Base-by-base conservation (phyloP, 331 rosid genomes). In the Stylosanthes scabra region DNA sequence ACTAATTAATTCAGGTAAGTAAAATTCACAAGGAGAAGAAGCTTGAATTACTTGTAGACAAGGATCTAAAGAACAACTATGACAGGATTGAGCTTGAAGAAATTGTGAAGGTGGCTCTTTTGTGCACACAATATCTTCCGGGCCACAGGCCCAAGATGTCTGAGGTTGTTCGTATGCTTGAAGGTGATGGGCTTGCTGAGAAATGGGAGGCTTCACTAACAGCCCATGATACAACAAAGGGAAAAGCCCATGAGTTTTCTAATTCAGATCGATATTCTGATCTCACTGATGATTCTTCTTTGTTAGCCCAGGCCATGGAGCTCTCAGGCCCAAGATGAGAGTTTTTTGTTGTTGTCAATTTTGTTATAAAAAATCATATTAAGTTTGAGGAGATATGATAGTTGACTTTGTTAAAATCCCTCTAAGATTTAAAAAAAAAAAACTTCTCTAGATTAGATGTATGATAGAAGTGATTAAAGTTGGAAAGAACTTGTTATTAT, bases 161-260 rank as follows among this genome's bases (percentile, higher is more conserved):
- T 9, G 98, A 94, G 83, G 97, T 94, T 14, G 91, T 94, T 4
- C 79, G 90, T 52, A 94, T 94, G 98, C 98, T 94, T 44, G 97
- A 94, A 89, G 98, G 98, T 50, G 98, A 94, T 63, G 98, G 98
- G 10, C 86, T 94, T 4, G 96, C 91, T 6, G 95, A 89, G 37
- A 83, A 90, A 81, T 94, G 98, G 98, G 98, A 91, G 80, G 97
- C 97, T 37, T 91, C 97, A 66, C 98, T 89, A 60, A 86, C 74
- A 84, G 75, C 71, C 39, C 39, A 34, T 37, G 96, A 94, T 9
- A 49, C 87, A 56, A 68, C 84, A 3, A 91, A 88, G 64, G 70
- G 78, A 74, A 87, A 86, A 71, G 84, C 88, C 47, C 87, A 89
- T 58, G 92, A 91, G 44, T 83, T 86, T 62, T 88, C 96, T 28